Evolutionary conservation across 2,329 filamentous ascomycete species (phyloP).

Genomic region (Lachnellula arida): DNA sequence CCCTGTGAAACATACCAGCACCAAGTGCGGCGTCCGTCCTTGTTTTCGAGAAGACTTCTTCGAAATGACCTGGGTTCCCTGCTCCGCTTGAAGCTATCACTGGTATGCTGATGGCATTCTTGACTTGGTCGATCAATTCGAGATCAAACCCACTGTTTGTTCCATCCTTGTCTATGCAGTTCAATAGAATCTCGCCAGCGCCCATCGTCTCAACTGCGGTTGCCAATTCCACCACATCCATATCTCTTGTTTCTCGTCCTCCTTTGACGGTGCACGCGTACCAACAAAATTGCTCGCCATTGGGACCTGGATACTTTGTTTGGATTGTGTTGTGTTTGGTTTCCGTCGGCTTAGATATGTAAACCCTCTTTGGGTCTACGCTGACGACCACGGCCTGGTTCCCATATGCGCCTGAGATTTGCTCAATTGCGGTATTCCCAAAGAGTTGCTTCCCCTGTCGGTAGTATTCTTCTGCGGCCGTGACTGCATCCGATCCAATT

Average conservation of each 20-base stretch:
- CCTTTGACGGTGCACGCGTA: slow-evolving; percentile 98
- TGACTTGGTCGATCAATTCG: slow-evolving; percentile 85
- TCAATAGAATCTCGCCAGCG: slow-evolving; percentile 86
- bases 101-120: slow-evolving; percentile 79
- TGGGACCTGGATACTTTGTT: slow-evolving; percentile 65
- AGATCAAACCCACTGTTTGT: slow-evolving; percentile 93
- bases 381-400: slow-evolving; percentile 96
- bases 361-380: slow-evolving; percentile 88
- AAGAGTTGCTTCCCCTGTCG: slow-evolving; percentile 61
- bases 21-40: slow-evolving; percentile 87
- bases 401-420: slow-evolving; percentile 88
- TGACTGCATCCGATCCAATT: slow-evolving; percentile 91
- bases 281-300: slow-evolving; percentile 82
- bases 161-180: slow-evolving; percentile 96
- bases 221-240: slow-evolving; percentile 85
- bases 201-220: slow-evolving; percentile 95
- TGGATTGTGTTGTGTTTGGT: slow-evolving; percentile 67
- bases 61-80: slow-evolving; percentile 81
- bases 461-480: slow-evolving; percentile 89
- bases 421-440: slow-evolving; percentile 88
- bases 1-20: slow-evolving; percentile 95
- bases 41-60: slow-evolving; percentile 83
- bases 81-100: slow-evolving; percentile 95
- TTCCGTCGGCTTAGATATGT: slow-evolving; percentile 65
- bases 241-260: slow-evolving; percentile 85